Percentiles rank a stretch among this genome's conserved stretches.
Conservation (phyloP, 768 basidiomycete species). For the Amanita jacksonii region DNA sequence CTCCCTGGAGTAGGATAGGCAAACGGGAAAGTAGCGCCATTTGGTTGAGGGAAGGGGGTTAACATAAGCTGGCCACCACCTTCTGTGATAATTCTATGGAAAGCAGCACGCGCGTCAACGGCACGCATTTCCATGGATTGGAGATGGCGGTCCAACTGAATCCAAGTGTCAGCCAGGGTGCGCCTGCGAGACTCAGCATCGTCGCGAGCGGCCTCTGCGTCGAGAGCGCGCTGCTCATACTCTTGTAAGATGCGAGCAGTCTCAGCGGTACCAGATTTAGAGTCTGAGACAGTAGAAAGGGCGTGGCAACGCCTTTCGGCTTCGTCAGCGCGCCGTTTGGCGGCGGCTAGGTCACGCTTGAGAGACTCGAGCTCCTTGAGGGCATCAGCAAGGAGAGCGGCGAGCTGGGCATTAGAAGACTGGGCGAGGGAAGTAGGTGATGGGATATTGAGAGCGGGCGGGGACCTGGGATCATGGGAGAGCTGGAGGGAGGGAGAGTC, state of each 20-base stretch:
- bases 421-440: slow-evolving; percentile 13
- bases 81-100: slow-evolving; percentile 33
- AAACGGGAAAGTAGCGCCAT: not conserved
- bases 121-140: slow-evolving; percentile 32
- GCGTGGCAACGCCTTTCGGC: slow-evolving; percentile 33
- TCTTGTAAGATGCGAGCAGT: slow-evolving; percentile 30
- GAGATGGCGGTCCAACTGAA: slow-evolving; percentile 40
- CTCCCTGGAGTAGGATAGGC: not conserved
- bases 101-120: slow-evolving; percentile 40
- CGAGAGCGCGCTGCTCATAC: slow-evolving; percentile 38
- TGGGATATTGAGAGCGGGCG: not conserved
- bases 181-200: slow-evolving; percentile 41
- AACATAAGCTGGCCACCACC: slow-evolving; percentile 36
- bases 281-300: slow-evolving; percentile 14
- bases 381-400: slow-evolving; percentile 42
- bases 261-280: slow-evolving; percentile 13
- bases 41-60: slow-evolving; percentile 21
- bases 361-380: slow-evolving; percentile 45
- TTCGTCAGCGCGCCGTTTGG: slow-evolving; percentile 40
- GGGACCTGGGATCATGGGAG: slow-evolving; percentile 4
- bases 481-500: not conserved
- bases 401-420: slow-evolving; percentile 42
- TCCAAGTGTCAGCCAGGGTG: slow-evolving; percentile 39
- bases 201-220: slow-evolving; percentile 44
- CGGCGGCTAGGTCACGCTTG: slow-evolving; percentile 33